Percentiles rank a stretch among this genome's conserved stretches.
These are phyloP conservation scores for Geotrichum macrosporum DNA, from an alignment of 1,139 yeast species.

Conservation along the genomic window DNA sequence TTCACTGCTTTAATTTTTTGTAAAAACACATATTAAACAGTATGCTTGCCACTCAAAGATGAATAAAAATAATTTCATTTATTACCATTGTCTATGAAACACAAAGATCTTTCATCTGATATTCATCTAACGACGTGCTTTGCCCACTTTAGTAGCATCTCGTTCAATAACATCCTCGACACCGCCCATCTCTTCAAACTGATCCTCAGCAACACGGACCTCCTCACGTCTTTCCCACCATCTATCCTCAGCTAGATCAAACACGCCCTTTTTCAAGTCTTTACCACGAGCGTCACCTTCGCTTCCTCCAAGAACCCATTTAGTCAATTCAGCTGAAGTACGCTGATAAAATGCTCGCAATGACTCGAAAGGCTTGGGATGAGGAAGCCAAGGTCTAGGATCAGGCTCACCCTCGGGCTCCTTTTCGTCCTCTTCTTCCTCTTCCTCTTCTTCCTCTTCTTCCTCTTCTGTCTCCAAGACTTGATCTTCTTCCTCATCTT, in stretches of 20 bases:
- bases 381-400: conserved; percentile 94
- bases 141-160: conserved; percentile 44
- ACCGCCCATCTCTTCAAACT: conserved; percentile 84
- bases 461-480: conserved; percentile 49
- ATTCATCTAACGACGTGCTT: conserved; percentile 29
- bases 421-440: conserved; percentile 54
- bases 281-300: conserved; percentile 81
- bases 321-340: conserved; percentile 79
- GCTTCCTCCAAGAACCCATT: conserved; percentile 82
- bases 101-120: too few relatives aligned
- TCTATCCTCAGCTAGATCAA: conserved; percentile 86
- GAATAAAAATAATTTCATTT: too few relatives aligned
- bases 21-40: too few relatives aligned
- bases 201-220: conserved; percentile 81
- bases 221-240: conserved; percentile 99
- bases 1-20: conserved; percentile 5
- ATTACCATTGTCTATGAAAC: conserved; percentile 18
- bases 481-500: conserved; percentile 48
- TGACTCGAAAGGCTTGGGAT: conserved; percentile 90
- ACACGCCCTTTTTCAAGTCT: conserved; percentile 80
- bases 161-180: conserved; percentile 86
- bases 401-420: conserved; percentile 65
- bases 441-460: conserved; percentile 57
- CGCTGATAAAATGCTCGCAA: conserved; percentile 80
- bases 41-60: too few relatives aligned